Conservation (phyloP, 2,329 filamentous ascomycete genomes). For the Biscogniauxia mediterranea region DNA sequence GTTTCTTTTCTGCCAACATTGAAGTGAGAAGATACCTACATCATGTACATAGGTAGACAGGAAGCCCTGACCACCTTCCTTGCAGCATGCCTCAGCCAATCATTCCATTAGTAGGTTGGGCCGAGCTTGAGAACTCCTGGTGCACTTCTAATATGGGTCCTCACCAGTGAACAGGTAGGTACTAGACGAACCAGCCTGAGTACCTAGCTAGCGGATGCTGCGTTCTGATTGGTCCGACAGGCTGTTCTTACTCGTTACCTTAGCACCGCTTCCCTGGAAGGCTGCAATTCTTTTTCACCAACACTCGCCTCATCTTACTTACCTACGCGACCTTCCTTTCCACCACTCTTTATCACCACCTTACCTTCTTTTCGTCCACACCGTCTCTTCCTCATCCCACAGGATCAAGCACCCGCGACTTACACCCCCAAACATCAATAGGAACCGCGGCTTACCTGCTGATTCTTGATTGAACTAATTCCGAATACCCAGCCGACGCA, state of each 20-base stretch:
- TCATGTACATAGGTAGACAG: too few relatives aligned
- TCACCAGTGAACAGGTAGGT: not conserved
- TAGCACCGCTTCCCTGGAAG: constrained; percentile 17
- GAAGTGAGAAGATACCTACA: too few relatives aligned
- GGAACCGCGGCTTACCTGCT: not conserved
- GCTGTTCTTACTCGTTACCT: constrained; percentile 12
- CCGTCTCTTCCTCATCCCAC: not conserved
- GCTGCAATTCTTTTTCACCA: constrained; percentile 23
- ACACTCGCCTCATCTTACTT: constrained; percentile 3
- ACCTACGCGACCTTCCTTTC: constrained; percentile 5
- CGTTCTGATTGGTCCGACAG: constrained; percentile 20
- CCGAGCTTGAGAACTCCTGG: too few relatives aligned
- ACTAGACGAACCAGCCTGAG: not conserved
- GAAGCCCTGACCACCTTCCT: too few relatives aligned
- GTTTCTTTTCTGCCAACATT: too few relatives aligned
- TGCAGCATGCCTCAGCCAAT: too few relatives aligned
- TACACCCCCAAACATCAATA: not conserved
- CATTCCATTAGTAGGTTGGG: too few relatives aligned
- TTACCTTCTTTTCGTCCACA: not conserved
- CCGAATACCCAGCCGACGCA: not conserved
- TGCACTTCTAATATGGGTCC: too few relatives aligned
- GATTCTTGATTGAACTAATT: constrained; percentile 13
- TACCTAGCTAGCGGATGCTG: not conserved
- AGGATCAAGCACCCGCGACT: not conserved
- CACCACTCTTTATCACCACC: not conserved